phyloP scores from a whole-genome alignment of 2,329 filamentous ascomycete genomes.

The Leptodontidium sp. region DNA sequence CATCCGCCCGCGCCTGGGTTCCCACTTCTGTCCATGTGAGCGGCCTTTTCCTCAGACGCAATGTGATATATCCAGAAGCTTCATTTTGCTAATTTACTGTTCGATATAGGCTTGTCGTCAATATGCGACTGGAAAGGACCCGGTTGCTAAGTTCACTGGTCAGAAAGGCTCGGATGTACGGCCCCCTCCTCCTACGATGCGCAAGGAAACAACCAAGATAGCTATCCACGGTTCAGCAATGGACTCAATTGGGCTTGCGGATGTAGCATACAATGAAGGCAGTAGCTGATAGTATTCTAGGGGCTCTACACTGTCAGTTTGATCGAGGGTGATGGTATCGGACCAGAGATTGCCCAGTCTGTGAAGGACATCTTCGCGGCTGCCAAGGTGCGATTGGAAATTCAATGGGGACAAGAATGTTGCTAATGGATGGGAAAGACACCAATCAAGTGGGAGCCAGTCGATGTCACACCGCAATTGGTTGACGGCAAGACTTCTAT shows the following conservation, averaged over 20 bases:
- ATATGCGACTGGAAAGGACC: constrained; percentile 70
- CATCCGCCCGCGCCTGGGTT: constrained; percentile 64
- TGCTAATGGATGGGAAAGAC: constrained; percentile 59
- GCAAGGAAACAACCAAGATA: constrained; percentile 46
- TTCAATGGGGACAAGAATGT: constrained; percentile 22
- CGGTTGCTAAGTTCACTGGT: constrained; percentile 93
- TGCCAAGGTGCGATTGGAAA: constrained; percentile 72
- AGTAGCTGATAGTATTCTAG: constrained; percentile 55
- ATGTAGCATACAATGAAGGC: constrained; percentile 5
- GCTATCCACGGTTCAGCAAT: constrained; percentile 26
- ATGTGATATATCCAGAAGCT: not conserved
- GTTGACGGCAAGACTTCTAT: constrained; percentile 97
- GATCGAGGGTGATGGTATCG: constrained; percentile 99
- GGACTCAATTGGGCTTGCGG: constrained; percentile 40
- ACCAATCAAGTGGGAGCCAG: constrained; percentile 95
- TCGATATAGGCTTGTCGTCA: constrained; percentile 59
- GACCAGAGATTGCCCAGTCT: constrained; percentile 95
- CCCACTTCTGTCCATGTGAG: constrained; percentile 65
- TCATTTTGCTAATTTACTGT: constrained; percentile 35
- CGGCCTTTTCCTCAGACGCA: constrained; percentile 34
- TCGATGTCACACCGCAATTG: constrained; percentile 92
- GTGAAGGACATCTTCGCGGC: constrained; percentile 99
- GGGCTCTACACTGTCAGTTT: constrained; percentile 95
- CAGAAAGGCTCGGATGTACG: constrained; percentile 87
- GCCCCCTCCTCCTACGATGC: constrained; percentile 41